Percentiles rank a stretch among this genome's conserved stretches.
Conservation (phyloP, 352 stramenopile species). For the Phytopythium chamaehyphon region DNA sequence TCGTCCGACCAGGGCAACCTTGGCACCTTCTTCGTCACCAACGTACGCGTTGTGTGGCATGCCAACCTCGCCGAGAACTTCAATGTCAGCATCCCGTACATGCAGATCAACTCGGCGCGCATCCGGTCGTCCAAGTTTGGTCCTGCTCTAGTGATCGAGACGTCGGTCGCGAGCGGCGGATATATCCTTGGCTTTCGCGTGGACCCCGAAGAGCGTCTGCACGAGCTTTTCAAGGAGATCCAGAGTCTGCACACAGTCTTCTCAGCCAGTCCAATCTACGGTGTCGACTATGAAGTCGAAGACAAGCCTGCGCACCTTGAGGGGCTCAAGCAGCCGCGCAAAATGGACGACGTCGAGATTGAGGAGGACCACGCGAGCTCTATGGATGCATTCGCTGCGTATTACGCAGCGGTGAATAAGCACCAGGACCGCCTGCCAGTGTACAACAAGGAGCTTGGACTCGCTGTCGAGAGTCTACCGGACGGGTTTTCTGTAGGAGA, state of each 20-base stretch:
- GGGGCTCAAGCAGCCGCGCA: slow-evolving; percentile 63
- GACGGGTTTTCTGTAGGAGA: slow-evolving; percentile 66
- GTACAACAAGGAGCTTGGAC: slow-evolving; percentile 77
- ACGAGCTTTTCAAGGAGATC: slow-evolving; percentile 86
- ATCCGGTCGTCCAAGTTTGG: slow-evolving; percentile 91
- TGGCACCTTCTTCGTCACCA: slow-evolving; percentile 91
- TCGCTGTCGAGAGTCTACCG: slow-evolving; percentile 84
- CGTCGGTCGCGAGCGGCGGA: slow-evolving; percentile 61
- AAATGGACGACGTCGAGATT: slow-evolving; percentile 88
- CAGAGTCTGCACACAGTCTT: slow-evolving; percentile 82
- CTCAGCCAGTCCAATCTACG: slow-evolving; percentile 86
- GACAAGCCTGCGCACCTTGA: slow-evolving; percentile 63
- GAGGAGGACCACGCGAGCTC: slow-evolving; percentile 81
- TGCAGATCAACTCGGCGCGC: slow-evolving; percentile 88
- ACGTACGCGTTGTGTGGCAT: slow-evolving; percentile 92
- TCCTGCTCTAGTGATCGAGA: slow-evolving; percentile 89
- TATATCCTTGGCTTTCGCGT: slow-evolving; percentile 92
- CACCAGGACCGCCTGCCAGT: slow-evolving; percentile 65
- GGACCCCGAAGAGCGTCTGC: slow-evolving; percentile 80
- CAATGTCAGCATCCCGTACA: slow-evolving; percentile 94
- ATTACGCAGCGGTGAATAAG: slow-evolving; percentile 87
- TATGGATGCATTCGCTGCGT: slow-evolving; percentile 87
- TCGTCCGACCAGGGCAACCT: slow-evolving; percentile 91
- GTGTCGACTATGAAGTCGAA: slow-evolving; percentile 84
- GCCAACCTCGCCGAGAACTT: slow-evolving; percentile 93